Conservation (phyloP, 352 stramenopile genomes). For the Phytophthora pinifolia region DNA sequence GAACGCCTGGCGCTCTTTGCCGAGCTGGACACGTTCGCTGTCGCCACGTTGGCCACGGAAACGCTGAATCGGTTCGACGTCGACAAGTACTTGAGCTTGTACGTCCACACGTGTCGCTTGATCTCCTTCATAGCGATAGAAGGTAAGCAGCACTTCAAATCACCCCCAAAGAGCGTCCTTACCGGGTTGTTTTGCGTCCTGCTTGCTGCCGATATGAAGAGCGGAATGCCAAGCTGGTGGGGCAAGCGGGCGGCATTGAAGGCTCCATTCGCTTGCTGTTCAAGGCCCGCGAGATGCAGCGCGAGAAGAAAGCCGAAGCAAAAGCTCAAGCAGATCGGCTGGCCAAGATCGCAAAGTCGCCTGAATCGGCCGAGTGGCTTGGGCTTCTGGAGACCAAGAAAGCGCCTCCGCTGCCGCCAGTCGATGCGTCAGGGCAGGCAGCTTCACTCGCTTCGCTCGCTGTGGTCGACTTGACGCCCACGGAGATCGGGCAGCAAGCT, state of each 20-base stretch:
- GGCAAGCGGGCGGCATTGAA: slow-evolving; percentile 59
- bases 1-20: slow-evolving; percentile 34
- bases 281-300: slow-evolving; percentile 58
- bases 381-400: slow-evolving; percentile 38
- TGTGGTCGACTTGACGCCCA: slow-evolving; percentile 63
- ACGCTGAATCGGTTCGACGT: slow-evolving; percentile 56
- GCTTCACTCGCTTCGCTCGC: slow-evolving; percentile 44
- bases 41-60: slow-evolving; percentile 38
- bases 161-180: background rate
- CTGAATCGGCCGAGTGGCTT: slow-evolving; percentile 37
- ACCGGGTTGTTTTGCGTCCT: background rate
- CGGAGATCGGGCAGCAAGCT: slow-evolving; percentile 64
- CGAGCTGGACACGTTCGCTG: slow-evolving; percentile 46
- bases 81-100: slow-evolving; percentile 52
- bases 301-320: slow-evolving; percentile 41
- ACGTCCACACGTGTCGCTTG: slow-evolving; percentile 63
- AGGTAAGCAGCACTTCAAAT: slow-evolving; percentile 26
- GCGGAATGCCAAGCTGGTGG: slow-evolving; percentile 58
- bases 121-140: slow-evolving; percentile 57
- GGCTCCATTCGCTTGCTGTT: slow-evolving; percentile 62
- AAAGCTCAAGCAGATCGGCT: slow-evolving; percentile 37
- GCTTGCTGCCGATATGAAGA: slow-evolving; percentile 25
- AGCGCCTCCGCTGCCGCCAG: slow-evolving; percentile 23
- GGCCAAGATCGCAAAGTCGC: slow-evolving; percentile 24
- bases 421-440: slow-evolving; percentile 29